Evolutionary conservation across 371 early-diverging fungal species (phyloP), one percentile per base, ranked within the genome.

Genomic region (Actinomortierella wolfii): DNA sequence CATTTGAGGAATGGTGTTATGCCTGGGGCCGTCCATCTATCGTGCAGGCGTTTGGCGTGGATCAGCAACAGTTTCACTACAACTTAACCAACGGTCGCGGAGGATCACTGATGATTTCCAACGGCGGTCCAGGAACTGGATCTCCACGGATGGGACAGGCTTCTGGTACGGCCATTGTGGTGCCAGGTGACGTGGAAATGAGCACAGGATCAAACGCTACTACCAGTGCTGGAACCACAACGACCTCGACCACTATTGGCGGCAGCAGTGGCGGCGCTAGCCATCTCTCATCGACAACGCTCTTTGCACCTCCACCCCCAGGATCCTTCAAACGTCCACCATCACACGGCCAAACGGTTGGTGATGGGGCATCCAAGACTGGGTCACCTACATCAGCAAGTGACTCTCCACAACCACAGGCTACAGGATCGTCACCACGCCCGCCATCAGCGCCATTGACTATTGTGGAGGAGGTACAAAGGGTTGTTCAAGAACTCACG

Each of bases 1-100:
- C 73, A 4, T 71, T 71, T 40, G 62, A 71, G 45, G 73, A 71
- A 11, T 71, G 73, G 73, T 71, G 73, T 20, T 62, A 66, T 50
- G 73, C 73, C 5, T 71, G 73, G 73, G 73, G 73, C 11, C 44
- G 62, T 20, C 62, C 73, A 3, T 56, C 56, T 39, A 62, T 71
- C 26, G 62, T 61, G 5, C 40, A 62, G 23, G 62, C 66, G 17
- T 71, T 71, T 48, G 73, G 71, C 34, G 34, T 34, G 7, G 34
- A 34, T 11, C 34, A 34, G 4, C 34, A 34, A 4, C 34, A 4
- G 7, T 11, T 6, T 34, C 34, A 6, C 34, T 11, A 34, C 34
- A 4, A 34, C 34, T 34, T 34, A 26, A 50, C 58, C 34, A 51
- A 54, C 18, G 29, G 15, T 0, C 3, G 25, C 11, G 51, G 51